Conservation (phyloP, 2,329 filamentous ascomycete genomes). For the Fusarium nematophilum region DNA sequence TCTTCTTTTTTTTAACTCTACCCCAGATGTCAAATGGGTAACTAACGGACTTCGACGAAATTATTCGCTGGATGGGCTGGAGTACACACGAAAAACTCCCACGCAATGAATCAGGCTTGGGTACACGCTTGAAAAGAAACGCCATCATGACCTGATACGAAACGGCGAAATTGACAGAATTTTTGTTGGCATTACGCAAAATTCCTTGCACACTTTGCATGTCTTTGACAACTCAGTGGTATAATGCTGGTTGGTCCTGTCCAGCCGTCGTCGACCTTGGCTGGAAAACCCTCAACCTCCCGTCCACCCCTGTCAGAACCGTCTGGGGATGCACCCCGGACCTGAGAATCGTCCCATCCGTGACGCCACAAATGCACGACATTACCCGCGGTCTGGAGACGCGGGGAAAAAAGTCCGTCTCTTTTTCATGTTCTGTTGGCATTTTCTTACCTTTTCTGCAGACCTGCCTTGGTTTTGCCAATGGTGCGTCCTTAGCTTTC, state of each 20-base stretch:
- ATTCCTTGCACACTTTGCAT: slow-evolving; percentile 13
- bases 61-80: slow-evolving; percentile 19
- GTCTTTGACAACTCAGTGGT: slow-evolving; percentile 27
- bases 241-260: slow-evolving; percentile 11
- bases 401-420: slow-evolving; percentile 18
- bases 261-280: slow-evolving; percentile 1
- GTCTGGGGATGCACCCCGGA: slow-evolving; percentile 34
- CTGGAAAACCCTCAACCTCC: slow-evolving; percentile 18
- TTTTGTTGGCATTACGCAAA: slow-evolving; percentile 23
- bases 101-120: slow-evolving; percentile 24
- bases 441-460: slow-evolving; percentile 27
- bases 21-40: slow-evolving; percentile 28
- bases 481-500: slow-evolving; percentile 2
- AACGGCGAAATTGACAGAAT: slow-evolving; percentile 35
- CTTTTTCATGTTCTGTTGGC: no score
- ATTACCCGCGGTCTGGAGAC: neutral
- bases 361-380: slow-evolving; percentile 41
- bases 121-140: slow-evolving; percentile 35
- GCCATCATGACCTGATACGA: slow-evolving; percentile 39
- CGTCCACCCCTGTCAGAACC: slow-evolving; percentile 27
- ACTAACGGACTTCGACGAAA: slow-evolving; percentile 29
- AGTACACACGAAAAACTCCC: slow-evolving; percentile 10
- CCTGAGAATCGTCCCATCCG: slow-evolving; percentile 42
- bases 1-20: slow-evolving; percentile 2
- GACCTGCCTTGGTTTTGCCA: slow-evolving; percentile 29